Evolutionary conservation across 129 eudicot species (phyloP), one percentile per base, ranked within the genome.

Genomic region (Pulicaria dysenterica): DNA sequence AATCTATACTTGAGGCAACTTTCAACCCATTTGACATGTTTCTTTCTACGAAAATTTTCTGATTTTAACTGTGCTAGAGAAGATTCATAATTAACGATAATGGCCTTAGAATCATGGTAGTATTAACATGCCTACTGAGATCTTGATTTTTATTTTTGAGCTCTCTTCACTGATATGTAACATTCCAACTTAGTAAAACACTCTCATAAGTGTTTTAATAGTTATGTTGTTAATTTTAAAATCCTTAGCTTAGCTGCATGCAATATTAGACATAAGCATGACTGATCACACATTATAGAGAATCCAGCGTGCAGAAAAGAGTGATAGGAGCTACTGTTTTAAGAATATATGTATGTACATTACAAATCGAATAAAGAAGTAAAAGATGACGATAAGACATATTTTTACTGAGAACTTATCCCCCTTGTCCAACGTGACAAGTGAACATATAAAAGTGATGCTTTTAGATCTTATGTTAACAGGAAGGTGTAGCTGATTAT

Each of bases 371-470:
- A 49, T 73, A 73, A 61, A 61, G 78, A 73, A 61, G 41, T 5
- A 73, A 50, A 50, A 49, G 54, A 39, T 3, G 24, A 60, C 11
- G 70, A 65, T 64, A 46, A 39, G 73, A 67, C 74, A 82, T 55
- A 56, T 17, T 11, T 70, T 42, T 63, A 68, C 70, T 36, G 72
- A 58, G 83, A 83, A 78, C 67, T 74, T 78, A 74, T 83, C 74
- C 83, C 67, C 58, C 71, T 53, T 73, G 78, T 73, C 70, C 70
- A 50, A 73, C 43, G 24, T 61, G 78, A 61, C 70, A 59, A 61
- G 24, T 73, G 70, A 73, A 49, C 39, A 61, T 10, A 12, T 7
- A 16, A 37, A 73, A 73, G 51, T 40, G 63, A 73, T 63, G 17
- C 31, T 50, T 62, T 46, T 49, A 73, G 61, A 73, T 15, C 61